A percentile compares a stretch with the other conserved stretches of the same genome.
phyloP scores from a whole-genome alignment of 2,329 filamentous ascomycete species.

The Emergomyces orientalis region DNA sequence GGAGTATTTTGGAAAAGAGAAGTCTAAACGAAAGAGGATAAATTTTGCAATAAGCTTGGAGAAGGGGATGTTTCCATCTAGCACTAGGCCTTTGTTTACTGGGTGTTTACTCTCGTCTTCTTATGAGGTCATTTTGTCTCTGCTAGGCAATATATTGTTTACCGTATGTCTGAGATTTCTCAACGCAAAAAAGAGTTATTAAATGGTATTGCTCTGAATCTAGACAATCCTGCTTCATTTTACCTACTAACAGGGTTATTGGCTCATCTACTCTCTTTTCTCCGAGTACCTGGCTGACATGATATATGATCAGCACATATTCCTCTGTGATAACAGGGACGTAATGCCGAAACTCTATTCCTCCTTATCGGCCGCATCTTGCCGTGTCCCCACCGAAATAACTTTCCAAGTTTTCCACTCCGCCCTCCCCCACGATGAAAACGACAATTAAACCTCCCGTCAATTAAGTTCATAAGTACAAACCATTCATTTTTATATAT shows the following conservation, averaged over 20 bases:
- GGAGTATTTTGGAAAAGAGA: not conserved
- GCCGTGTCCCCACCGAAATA: not conserved
- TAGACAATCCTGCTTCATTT: not conserved
- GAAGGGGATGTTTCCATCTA: not conserved
- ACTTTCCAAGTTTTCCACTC: not conserved
- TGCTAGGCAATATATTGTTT: not conserved
- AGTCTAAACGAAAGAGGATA: not conserved
- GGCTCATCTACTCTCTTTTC: not conserved
- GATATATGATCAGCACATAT: not conserved
- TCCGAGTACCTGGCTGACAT: not conserved
- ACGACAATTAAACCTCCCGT: too few relatives aligned
- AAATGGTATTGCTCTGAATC: not conserved
- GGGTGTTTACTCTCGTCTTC: not conserved
- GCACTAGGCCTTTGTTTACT: not conserved
- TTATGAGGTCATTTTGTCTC: not conserved
- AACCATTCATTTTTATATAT: not conserved
- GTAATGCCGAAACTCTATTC: not conserved
- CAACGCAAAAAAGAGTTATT: not conserved
- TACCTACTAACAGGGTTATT: not conserved
- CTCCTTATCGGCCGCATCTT: too few relatives aligned
- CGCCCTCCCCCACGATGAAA: too few relatives aligned
- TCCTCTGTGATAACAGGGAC: not conserved
- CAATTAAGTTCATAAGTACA: not conserved
- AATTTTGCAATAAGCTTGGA: not conserved
- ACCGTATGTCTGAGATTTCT: not conserved